phyloP scores from a whole-genome alignment of 257 asterid genomes.

The Solanum piurae region DNA sequence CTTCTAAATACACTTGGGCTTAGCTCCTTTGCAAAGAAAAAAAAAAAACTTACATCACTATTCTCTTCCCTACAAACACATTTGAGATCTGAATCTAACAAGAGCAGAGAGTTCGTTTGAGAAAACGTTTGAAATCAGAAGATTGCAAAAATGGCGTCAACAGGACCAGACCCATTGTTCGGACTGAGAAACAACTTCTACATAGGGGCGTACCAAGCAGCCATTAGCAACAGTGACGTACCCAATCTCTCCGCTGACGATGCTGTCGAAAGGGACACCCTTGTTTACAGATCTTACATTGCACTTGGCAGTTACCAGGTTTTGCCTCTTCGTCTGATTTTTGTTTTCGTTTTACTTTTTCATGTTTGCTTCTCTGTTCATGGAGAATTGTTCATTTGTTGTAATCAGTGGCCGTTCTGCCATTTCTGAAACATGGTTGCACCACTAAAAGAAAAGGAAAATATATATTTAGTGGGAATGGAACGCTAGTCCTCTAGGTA shows the following conservation, averaged over 20 bases:
- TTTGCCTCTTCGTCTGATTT: background rate
- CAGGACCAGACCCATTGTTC: slow-evolving; percentile 85
- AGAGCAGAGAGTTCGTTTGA: background rate
- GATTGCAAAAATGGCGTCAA: slow-evolving; percentile 23
- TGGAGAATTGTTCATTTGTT: background rate
- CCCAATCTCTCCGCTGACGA: slow-evolving; percentile 80
- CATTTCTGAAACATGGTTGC: background rate
- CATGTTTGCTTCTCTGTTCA: background rate
- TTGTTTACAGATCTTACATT: slow-evolving; percentile 84
- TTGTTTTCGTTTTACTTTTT: background rate
- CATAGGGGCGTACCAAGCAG: slow-evolving; percentile 91
- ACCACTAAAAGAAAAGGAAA: background rate
- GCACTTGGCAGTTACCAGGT: slow-evolving; percentile 89
- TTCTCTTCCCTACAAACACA: background rate
- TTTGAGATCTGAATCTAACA: background rate
- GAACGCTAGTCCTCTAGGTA: background rate
- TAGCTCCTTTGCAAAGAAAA: background rate
- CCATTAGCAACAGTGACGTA: slow-evolving; percentile 84
- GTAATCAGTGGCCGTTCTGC: background rate
- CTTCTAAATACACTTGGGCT: background rate
- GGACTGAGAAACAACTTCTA: slow-evolving; percentile 82
- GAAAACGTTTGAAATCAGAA: background rate
- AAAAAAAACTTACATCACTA: background rate
- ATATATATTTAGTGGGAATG: background rate
- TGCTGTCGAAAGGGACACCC: slow-evolving; percentile 62